These are phyloP conservation scores for Alloteropsis angusta DNA, from an alignment of 202 grass and related monocot genomes.

Conservation along the genomic window DNA sequence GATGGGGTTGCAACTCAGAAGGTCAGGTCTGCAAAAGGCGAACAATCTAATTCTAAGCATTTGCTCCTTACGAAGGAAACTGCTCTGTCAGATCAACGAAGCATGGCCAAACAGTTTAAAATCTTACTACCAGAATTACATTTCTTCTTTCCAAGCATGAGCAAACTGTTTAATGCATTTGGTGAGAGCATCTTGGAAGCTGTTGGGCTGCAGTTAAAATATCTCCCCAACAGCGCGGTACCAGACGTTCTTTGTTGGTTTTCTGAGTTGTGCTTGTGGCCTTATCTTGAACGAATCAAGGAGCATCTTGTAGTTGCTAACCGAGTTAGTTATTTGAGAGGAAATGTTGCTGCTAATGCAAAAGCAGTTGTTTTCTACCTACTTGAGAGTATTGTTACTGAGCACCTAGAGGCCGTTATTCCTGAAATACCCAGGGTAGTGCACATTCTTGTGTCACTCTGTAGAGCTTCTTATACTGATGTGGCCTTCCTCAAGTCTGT, in stretches of 20 bases:
- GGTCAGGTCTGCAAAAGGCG: constrained; percentile 21
- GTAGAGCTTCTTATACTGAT: constrained; percentile 86
- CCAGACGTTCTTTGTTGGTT: constrained; percentile 93
- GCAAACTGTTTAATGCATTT: constrained; percentile 54
- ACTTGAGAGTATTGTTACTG: constrained; percentile 66
- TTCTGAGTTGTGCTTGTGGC: constrained; percentile 94
- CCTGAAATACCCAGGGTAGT: constrained; percentile 85
- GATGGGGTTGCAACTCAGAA: constrained; percentile 49
- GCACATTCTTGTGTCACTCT: constrained; percentile 79
- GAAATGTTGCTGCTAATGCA: constrained; percentile 62
- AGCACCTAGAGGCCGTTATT: constrained; percentile 69
- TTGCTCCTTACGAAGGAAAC: constrained; percentile 41
- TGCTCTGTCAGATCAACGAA: constrained; percentile 23
- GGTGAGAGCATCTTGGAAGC: constrained; percentile 83
- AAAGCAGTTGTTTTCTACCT: constrained; percentile 86
- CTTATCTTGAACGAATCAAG: constrained; percentile 60
- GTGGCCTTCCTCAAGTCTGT: constrained; percentile 78
- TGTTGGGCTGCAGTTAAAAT: constrained; percentile 79
- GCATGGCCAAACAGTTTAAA: constrained; percentile 35
- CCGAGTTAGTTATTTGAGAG: constrained; percentile 48
- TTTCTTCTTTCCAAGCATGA: constrained; percentile 88
- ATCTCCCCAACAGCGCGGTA: constrained; percentile 56
- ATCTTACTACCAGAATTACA: constrained; percentile 63
- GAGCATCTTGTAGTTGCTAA: constrained; percentile 44
- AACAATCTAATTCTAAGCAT: constrained; percentile 28